Conservation (phyloP, 345 rosid genomes). For the Salix arbutifolia region DNA sequence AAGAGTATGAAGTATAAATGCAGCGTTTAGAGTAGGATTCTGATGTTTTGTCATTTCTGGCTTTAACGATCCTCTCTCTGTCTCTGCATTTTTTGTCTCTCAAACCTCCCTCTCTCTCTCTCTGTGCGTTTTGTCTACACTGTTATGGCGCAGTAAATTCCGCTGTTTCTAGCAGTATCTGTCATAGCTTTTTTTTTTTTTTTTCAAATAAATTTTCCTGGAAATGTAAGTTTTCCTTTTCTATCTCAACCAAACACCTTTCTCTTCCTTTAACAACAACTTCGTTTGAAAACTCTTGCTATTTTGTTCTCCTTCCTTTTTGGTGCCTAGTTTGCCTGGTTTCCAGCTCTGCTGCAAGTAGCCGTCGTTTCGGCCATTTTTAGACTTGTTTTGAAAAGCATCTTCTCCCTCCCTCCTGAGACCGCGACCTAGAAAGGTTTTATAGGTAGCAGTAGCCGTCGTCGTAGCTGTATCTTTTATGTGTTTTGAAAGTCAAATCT, state of each 20-base stretch:
- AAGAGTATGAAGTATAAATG: background rate
- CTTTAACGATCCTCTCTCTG: constrained; percentile 30
- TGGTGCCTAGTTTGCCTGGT: background rate
- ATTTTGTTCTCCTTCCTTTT: background rate
- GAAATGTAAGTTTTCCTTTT: constrained; percentile 1
- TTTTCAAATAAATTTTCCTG: constrained; percentile 5
- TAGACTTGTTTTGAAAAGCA: constrained; percentile 16
- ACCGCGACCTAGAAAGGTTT: constrained; percentile 1
- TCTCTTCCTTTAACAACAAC: constrained; percentile 16
- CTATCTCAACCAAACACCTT: background rate
- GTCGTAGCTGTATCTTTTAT: background rate
- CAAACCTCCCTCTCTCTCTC: constrained; percentile 7
- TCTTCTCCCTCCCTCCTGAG: constrained; percentile 22
- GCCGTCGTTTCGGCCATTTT: constrained; percentile 28
- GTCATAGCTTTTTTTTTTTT: background rate
- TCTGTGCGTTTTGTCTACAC: constrained; percentile 27
- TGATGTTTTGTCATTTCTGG: constrained; percentile 34
- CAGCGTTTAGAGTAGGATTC: constrained; percentile 17
- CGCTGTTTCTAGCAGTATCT: background rate
- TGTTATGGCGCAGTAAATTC: constrained; percentile 15
- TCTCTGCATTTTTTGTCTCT: constrained; percentile 15
- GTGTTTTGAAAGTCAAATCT: constrained; percentile 29
- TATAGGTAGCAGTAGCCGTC: background rate
- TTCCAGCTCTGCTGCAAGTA: constrained; percentile 12
- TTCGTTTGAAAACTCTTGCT: background rate